Percentiles rank a stretch among this genome's conserved stretches.
These are phyloP conservation scores for Paecilomyces sp. DNA, from an alignment of 2,329 filamentous ascomycete species.

Conservation along the genomic window DNA sequence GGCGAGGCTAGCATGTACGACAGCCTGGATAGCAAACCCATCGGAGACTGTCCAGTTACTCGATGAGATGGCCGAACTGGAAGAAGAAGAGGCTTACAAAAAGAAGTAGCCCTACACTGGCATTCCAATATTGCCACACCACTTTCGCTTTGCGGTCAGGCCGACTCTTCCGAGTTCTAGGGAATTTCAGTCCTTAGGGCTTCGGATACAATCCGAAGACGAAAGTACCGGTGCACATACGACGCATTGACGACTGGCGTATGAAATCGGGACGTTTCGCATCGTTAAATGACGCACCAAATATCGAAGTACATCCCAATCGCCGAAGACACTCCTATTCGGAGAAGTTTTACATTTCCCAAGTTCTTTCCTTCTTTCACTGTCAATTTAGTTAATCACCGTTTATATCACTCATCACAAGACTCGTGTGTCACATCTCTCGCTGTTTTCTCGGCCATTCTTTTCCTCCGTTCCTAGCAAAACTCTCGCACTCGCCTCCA, in stretches of 20 bases:
- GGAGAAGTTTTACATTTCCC: neutral
- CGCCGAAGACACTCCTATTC: neutral
- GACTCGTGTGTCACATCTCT: neutral
- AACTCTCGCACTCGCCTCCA: too few species aligned
- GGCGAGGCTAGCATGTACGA: slow-evolving; percentile 83
- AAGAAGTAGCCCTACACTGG: neutral
- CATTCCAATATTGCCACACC: neutral
- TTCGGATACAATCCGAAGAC: too few species aligned
- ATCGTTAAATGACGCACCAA: neutral
- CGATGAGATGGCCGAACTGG: slow-evolving; percentile 65
- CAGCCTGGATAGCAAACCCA: slow-evolving; percentile 93
- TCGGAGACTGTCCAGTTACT: slow-evolving; percentile 82
- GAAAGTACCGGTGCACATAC: too few species aligned
- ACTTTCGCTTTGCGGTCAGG: neutral
- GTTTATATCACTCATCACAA: neutral
- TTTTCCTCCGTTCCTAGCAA: too few species aligned
- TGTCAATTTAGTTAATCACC: neutral
- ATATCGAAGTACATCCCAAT: neutral
- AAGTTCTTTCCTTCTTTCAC: neutral
- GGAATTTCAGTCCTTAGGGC: neutral
- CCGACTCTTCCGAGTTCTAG: neutral
- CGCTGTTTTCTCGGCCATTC: neutral
- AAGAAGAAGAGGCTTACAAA: slow-evolving; percentile 7
- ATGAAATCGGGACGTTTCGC: neutral
- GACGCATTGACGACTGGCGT: neutral